Base-by-base conservation (phyloP, 371 early-diverging fungal genomes). In the Amoeboaphelidium protococcarum region DNA sequence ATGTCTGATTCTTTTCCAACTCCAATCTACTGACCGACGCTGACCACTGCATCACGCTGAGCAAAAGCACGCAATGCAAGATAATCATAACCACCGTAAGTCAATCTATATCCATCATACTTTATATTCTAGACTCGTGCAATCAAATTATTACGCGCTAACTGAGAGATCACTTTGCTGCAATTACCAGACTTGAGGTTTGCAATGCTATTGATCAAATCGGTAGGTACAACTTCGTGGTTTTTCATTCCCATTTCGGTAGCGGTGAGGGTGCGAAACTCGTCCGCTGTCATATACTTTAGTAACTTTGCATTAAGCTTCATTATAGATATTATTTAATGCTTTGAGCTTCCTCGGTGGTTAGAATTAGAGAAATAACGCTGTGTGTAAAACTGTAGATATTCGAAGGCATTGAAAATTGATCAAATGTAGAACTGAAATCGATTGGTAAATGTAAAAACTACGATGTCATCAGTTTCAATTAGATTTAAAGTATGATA, bases 1-100 rank as follows among this genome's bases (percentile, higher is more conserved):
- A 94, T 82, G 59, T 94, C 91, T n/a, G 96, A 89, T 62, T 99
- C 99, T 64, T 99, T 99, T 31, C 99, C 99, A 16, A 98, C 91
- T 57, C 98, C 99, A 54, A 99, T 94, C 64, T 96, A 94, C 59
- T 90, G 85, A 13, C 97, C 98, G 23, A 99, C 89, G 24, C 89
- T 87, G 52, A 70, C 70, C 2, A 98, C 78, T 1, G 82, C 71
- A 4, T 82, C 81, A 47, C 90, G 67, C 58, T 83, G 80, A 47
- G 73, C 71, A 54, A 99, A 71, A 0, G 92, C 78, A 59, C 87
- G 82, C 40, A 99, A 69, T 0, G 99, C 99, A 44, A 99, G 67
- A 61, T 94, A 95, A 62, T 99, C 99, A 63, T 92, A 94, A 13
- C 99, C 99, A 52, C 91, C 91, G 64, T 95, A 95, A 4, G 96